phyloP scores from a whole-genome alignment of 2,329 filamentous ascomycete species.

The Rhynchosporium graminicola region DNA sequence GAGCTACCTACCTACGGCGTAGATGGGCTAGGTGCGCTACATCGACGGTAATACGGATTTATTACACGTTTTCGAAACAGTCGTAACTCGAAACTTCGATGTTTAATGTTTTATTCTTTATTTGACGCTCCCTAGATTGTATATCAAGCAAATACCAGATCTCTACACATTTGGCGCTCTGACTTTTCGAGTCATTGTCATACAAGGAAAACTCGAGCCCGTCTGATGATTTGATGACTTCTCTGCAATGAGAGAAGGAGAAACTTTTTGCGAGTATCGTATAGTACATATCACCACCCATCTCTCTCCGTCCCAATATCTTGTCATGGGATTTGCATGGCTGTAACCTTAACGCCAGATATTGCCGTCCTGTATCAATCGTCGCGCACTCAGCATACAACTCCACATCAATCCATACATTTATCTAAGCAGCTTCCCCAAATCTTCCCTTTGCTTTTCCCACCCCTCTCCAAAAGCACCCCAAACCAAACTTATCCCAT shows the following conservation, averaged over 20 bases:
- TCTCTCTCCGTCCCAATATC: background rate
- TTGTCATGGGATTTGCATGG: background rate
- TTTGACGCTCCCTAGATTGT: too few relatives aligned
- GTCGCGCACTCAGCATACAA: background rate
- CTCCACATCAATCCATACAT: background rate
- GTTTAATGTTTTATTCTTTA: too few relatives aligned
- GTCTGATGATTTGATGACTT: background rate
- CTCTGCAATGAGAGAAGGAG: background rate
- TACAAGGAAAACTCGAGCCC: background rate
- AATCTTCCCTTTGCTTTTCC: background rate
- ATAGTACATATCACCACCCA: background rate
- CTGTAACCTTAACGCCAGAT: constrained; percentile 27
- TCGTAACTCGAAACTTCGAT: too few relatives aligned
- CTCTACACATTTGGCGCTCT: too few relatives aligned
- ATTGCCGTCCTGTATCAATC: constrained; percentile 14
- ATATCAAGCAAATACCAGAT: too few relatives aligned
- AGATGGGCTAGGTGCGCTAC: too few relatives aligned
- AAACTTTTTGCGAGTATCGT: background rate
- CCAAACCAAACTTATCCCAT: background rate
- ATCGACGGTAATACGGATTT: too few relatives aligned
- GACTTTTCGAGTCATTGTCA: too few relatives aligned
- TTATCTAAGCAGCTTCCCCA: background rate
- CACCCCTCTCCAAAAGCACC: background rate
- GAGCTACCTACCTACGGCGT: too few relatives aligned
- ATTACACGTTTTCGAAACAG: too few relatives aligned